These are phyloP conservation scores for Suhomyces panamericanus DNA, from an alignment of 1,139 yeast genomes.

Conservation along the genomic window DNA sequence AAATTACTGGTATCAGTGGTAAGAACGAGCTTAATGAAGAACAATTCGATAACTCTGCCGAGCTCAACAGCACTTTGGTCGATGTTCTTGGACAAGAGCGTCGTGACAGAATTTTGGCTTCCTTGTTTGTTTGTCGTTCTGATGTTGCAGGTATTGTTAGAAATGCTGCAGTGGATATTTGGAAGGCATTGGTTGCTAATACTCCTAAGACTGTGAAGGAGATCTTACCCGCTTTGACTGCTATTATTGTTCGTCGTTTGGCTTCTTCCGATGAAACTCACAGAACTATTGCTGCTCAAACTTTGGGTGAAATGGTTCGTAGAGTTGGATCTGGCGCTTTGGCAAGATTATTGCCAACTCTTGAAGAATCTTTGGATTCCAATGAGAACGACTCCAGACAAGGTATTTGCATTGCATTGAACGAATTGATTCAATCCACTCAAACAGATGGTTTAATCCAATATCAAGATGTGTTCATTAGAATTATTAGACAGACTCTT, in stretches of 20 bases:
- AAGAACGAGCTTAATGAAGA: conserved; percentile 67
- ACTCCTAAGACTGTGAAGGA: conserved; percentile 97
- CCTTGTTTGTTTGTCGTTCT: conserved; percentile 88
- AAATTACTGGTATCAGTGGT: conserved; percentile 86
- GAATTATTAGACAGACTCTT: conserved; percentile 75
- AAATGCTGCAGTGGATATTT: conserved; percentile 88
- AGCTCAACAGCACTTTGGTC: conserved; percentile 65
- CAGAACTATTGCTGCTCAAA: conserved; percentile 87
- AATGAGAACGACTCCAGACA: conserved; percentile 81
- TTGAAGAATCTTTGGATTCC: conserved; percentile 64
- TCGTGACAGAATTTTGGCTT: conserved; percentile 80
- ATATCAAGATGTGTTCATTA: conserved; percentile 69
- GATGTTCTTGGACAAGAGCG: conserved; percentile 85
- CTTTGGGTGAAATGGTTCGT: conserved; percentile 93
- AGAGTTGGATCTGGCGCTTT: conserved; percentile 92
- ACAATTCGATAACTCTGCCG: conserved; percentile 54
- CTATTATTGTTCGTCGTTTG: conserved; percentile 75
- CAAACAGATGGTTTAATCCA: conserved; percentile 59
- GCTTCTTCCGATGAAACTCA: conserved; percentile 79
- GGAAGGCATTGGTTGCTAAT: conserved; percentile 96
- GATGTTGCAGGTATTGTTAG: conserved; percentile 89
- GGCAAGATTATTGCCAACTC: conserved; percentile 79
- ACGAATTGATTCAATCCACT: conserved; percentile 80
- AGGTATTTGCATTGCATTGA: conserved; percentile 93
- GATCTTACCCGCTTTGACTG: conserved; percentile 80